Evolutionary conservation across 345 rosid species (phyloP), one percentile per base, ranked within the genome.

Genomic region (Microcos paniculata): DNA sequence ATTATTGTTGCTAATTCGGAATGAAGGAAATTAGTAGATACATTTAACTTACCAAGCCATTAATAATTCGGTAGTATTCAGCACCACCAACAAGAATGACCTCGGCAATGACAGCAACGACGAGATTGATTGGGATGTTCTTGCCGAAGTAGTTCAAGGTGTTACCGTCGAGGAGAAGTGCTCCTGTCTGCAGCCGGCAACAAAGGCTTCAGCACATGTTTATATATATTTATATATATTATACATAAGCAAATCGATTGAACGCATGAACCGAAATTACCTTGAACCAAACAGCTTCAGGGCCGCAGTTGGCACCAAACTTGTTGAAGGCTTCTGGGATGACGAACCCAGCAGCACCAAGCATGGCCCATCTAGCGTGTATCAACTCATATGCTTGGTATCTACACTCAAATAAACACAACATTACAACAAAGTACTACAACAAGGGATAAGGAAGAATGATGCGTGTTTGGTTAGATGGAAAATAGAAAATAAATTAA

Each of bases 201-300:
- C 65, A 61, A 24, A 16, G 15, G 16, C 3, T 10, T 46, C 2
- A 46, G 1, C 11, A 42, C 14, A 18, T n/a, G 16, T 26, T 26
- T 15, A 31, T 12, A 63, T 11, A 62, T 35, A 21, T 2, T 13
- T 30, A 8, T 30, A 33, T 23, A 26, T 23, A 28, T 61, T 30
- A 74, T 65, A 38, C 71, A 62, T 73, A 53, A 40, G 33, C 21
- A 46, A 11, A 48, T 16, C 0, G 2, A 35, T n/a, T n/a, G 6
- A 19, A 15, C 7, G n/a, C 2, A 19, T 19, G 45, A 28, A 31
- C 58, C 10, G 3, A 4, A 53, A 42, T 26, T 7, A 94, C 97
- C 98, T 91, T 93, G 79, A 95, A 95, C 99, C 98, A 91, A 61
- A 93, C 98, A 2, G 99, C 99, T 88, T 95, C 98, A 43, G 99